phyloP scores from a whole-genome alignment of 768 basidiomycete species.

The Boletales sp. region DNA sequence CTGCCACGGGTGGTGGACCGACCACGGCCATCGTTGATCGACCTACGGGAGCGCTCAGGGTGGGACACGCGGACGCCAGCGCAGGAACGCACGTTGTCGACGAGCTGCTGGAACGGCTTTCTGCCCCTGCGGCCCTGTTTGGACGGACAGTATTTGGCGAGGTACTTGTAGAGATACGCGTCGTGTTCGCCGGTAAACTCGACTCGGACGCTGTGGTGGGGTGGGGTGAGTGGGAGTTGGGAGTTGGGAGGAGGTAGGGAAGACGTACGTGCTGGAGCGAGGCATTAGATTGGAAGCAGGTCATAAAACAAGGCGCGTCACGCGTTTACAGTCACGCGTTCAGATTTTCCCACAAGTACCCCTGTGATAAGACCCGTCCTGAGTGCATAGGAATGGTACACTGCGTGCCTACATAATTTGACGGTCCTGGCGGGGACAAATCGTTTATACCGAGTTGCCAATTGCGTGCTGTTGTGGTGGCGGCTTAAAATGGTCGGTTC shows the following conservation, averaged over 20 bases:
- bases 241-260: background rate
- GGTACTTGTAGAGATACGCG: slow-evolving; percentile 38
- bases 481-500: no score
- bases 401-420: no score
- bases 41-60: slow-evolving; percentile 26
- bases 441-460: no score
- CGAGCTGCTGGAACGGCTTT: slow-evolving; percentile 40
- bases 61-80: background rate
- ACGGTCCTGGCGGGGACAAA: no score
- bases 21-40: slow-evolving; percentile 47
- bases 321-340: background rate
- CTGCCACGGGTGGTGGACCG: slow-evolving; percentile 48
- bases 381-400: no score
- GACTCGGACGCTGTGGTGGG: slow-evolving; percentile 15
- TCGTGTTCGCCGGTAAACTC: slow-evolving; percentile 42
- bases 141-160: slow-evolving; percentile 47
- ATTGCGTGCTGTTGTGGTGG: no score
- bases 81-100: slow-evolving; percentile 40
- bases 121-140: slow-evolving; percentile 43
- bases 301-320: background rate
- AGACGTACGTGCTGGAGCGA: background rate
- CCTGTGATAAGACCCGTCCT: no score
- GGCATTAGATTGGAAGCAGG: slow-evolving; percentile 5
- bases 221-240: background rate
- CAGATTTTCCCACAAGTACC: background rate